phyloP scores from a whole-genome alignment of 768 basidiomycete species.

The Termitomyces sp. region DNA sequence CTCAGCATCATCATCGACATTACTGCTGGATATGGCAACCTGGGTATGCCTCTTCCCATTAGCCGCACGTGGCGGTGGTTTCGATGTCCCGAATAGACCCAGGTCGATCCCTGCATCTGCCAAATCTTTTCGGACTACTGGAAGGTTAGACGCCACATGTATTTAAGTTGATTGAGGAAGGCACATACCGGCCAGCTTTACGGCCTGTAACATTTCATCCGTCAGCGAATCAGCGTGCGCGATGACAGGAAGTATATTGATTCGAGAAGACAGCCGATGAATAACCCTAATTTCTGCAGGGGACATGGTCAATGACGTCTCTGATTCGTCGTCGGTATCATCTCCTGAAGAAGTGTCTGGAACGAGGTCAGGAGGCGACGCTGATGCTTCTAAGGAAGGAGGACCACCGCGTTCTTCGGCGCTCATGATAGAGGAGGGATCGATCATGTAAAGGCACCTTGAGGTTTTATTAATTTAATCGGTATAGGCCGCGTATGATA shows the following conservation, averaged over 20 bases:
- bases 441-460: conserved; percentile 84
- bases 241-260: conserved; percentile 79
- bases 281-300: conserved; percentile 78
- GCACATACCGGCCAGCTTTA: conserved; percentile 56
- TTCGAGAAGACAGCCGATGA: conserved; percentile 63
- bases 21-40: conserved; percentile 25
- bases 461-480: conserved; percentile 12
- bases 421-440: conserved; percentile 66
- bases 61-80: conserved; percentile 16
- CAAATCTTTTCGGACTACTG: conserved; percentile 56
- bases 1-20: conserved; percentile 17
- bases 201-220: conserved; percentile 61
- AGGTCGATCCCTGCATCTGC: conserved; percentile 64
- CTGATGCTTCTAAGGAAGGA: conserved; percentile 61
- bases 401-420: conserved; percentile 43
- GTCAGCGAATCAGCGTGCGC: conserved; percentile 80
- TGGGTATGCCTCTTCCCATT: conserved; percentile 30
- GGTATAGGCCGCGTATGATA: not conserved
- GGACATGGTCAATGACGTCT: conserved; percentile 56
- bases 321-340: conserved; percentile 43
- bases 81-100: conserved; percentile 62
- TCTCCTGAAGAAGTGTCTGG: conserved; percentile 48
- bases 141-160: conserved; percentile 1
- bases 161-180: not conserved
- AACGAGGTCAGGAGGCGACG: conserved; percentile 54